These are phyloP conservation scores for Calcarisporium arbuscula DNA, from an alignment of 2,329 filamentous ascomycete genomes.

Conservation along the genomic window DNA sequence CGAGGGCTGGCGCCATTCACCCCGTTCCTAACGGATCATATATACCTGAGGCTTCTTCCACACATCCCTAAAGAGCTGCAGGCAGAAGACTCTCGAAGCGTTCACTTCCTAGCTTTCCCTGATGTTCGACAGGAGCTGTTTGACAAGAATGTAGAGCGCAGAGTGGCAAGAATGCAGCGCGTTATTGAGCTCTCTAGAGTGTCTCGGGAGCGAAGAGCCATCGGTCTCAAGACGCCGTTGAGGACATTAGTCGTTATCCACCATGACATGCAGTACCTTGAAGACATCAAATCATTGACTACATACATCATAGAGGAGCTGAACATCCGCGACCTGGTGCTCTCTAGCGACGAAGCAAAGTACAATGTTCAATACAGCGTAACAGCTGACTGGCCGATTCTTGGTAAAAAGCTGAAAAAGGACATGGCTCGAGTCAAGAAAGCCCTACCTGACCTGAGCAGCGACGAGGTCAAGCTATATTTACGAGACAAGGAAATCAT, in stretches of 20 bases:
- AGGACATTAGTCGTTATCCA: slow-evolving; percentile 89
- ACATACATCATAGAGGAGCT: slow-evolving; percentile 88
- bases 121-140: slow-evolving; percentile 85
- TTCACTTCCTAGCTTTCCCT: slow-evolving; percentile 90
- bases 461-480: slow-evolving; percentile 75
- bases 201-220: slow-evolving; percentile 75
- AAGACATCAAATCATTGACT: slow-evolving; percentile 79
- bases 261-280: slow-evolving; percentile 72
- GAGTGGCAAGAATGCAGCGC: slow-evolving; percentile 85
- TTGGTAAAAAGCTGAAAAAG: slow-evolving; percentile 97
- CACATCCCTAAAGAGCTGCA: slow-evolving; percentile 69
- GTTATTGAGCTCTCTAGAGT: slow-evolving; percentile 88
- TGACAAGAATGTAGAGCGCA: slow-evolving; percentile 76
- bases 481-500: slow-evolving; percentile 65
- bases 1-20: slow-evolving; percentile 89
- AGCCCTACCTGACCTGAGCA: slow-evolving; percentile 71
- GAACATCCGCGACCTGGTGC: slow-evolving; percentile 78
- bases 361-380: slow-evolving; percentile 92
- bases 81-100: slow-evolving; percentile 70
- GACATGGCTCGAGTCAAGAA: slow-evolving; percentile 89
- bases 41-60: slow-evolving; percentile 77
- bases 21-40: slow-evolving; percentile 91
- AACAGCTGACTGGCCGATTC: slow-evolving; percentile 82
- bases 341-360: slow-evolving; percentile 80
- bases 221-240: slow-evolving; percentile 85